These are phyloP conservation scores for Brassica balearica DNA, from an alignment of 441 rosid species.

Conservation along the genomic window DNA sequence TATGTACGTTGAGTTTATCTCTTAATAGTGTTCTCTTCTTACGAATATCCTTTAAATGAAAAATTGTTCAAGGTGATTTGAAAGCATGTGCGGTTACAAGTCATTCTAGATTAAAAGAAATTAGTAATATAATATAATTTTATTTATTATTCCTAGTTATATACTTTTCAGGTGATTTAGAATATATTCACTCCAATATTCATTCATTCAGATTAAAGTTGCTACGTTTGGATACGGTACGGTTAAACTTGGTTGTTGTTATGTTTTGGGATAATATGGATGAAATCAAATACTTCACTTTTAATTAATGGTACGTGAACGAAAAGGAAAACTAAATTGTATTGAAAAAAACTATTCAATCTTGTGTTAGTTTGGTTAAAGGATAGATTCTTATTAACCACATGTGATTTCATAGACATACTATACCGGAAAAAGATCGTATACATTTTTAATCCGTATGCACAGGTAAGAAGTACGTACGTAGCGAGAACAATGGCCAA, in stretches of 20 bases:
- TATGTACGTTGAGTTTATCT: conserved; percentile 7
- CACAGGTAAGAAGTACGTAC: no score
- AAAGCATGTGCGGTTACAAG: neutral
- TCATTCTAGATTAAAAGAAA: neutral
- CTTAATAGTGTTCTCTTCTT: conserved; percentile 5
- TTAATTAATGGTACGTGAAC: neutral
- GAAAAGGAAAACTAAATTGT: neutral
- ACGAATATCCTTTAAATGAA: neutral
- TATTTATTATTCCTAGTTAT: neutral
- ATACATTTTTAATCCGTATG: no score
- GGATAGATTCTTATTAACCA: neutral
- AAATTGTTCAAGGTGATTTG: neutral
- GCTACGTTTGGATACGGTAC: neutral
- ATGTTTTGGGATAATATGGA: neutral
- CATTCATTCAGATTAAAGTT: neutral
- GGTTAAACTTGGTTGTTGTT: neutral
- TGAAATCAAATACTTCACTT: neutral
- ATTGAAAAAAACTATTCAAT: neutral
- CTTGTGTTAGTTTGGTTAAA: neutral
- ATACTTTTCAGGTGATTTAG: neutral
- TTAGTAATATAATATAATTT: neutral
- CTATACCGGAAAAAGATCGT: neutral
- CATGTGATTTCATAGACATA: conserved; percentile 1
- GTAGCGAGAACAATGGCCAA: no score
- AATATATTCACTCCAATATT: neutral